Evolutionary conservation across 139 green algal genomes (phyloP).

Genomic region (Nannochloris sp.): DNA sequence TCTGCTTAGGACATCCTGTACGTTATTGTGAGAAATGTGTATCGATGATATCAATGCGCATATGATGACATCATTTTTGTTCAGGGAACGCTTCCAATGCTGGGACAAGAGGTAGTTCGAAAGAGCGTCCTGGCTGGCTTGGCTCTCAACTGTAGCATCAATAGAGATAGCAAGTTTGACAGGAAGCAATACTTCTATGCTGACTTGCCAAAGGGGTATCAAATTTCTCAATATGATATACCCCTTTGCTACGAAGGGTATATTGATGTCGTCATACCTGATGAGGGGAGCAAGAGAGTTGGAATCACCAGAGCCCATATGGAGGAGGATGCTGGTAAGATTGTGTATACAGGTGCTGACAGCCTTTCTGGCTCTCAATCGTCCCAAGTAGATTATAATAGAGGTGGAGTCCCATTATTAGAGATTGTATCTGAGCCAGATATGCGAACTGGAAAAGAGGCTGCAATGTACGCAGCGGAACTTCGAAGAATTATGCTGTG

Average conservation of each 20-base stretch:
- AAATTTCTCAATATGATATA: slow-evolving; percentile 92
- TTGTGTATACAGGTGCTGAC: slow-evolving; percentile 64
- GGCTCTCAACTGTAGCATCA: slow-evolving; percentile 71
- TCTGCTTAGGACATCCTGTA: slow-evolving; percentile 91
- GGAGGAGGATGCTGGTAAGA: slow-evolving; percentile 96
- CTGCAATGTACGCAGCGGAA: slow-evolving; percentile 84
- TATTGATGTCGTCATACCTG: slow-evolving; percentile 44
- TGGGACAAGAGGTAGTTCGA: slow-evolving; percentile 64
- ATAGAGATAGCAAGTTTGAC: slow-evolving; percentile 87
- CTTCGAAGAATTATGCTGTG: slow-evolving; percentile 79
- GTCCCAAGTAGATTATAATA: slow-evolving; percentile 85
- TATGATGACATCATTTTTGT: neutral
- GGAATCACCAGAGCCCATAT: slow-evolving; percentile 73
- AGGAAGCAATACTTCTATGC: slow-evolving; percentile 99
- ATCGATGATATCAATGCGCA: neutral
- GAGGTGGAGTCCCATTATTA: slow-evolving; percentile 75
- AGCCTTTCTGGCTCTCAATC: slow-evolving; percentile 54
- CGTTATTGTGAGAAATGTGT: slow-evolving; percentile 1
- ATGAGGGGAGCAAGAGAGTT: slow-evolving; percentile 25
- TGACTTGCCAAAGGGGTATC: slow-evolving; percentile 97
- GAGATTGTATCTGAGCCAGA: slow-evolving; percentile 95
- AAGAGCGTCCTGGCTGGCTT: slow-evolving; percentile 70
- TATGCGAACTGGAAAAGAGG: slow-evolving; percentile 79
- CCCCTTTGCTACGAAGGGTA: slow-evolving; percentile 61
- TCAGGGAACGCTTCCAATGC: slow-evolving; percentile 79